Conservation (phyloP, 2,329 filamentous ascomycete genomes). For the Fusarium anthophilum region DNA sequence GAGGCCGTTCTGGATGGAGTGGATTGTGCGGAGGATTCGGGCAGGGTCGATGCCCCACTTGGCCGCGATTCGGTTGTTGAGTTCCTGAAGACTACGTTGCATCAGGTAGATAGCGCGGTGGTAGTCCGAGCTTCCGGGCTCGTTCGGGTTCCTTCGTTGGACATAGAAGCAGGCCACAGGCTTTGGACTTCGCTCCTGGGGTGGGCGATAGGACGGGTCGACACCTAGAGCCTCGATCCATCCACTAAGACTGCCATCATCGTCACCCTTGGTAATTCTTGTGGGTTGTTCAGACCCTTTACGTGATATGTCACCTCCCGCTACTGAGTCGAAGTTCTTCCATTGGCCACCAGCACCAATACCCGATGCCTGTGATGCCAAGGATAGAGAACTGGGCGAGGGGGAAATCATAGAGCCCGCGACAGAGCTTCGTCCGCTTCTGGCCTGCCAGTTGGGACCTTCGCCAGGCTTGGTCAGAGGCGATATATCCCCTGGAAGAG, state of each 20-base stretch:
- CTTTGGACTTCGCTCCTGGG: conserved; percentile 75
- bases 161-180: conserved; percentile 90
- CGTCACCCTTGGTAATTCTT: conserved; percentile 63
- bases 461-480: conserved; percentile 67
- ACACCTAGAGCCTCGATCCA: conserved; percentile 94
- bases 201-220: conserved; percentile 85
- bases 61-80: conserved; percentile 75
- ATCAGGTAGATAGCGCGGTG: conserved; percentile 88
- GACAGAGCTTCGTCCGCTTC: conserved; percentile 66
- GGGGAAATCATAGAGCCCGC: conserved; percentile 72
- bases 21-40: conserved; percentile 76
- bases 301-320: conserved; percentile 58
- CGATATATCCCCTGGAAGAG: conserved; percentile 72
- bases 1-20: conserved; percentile 76
- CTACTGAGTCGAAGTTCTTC: conserved; percentile 65
- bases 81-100: conserved; percentile 77
- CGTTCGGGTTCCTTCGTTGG: conserved; percentile 62
- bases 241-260: conserved; percentile 73
- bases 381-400: conserved; percentile 71
- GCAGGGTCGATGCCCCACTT: conserved; percentile 85
- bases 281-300: conserved; percentile 64
- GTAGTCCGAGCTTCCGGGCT: conserved; percentile 65
- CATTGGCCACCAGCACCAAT: conserved; percentile 58
- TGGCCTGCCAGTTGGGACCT: conserved; percentile 58
- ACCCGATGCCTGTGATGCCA: conserved; percentile 65